These are phyloP conservation scores for Trypanosoma mega DNA, from an alignment of 208 protist species.

Conservation along the genomic window DNA sequence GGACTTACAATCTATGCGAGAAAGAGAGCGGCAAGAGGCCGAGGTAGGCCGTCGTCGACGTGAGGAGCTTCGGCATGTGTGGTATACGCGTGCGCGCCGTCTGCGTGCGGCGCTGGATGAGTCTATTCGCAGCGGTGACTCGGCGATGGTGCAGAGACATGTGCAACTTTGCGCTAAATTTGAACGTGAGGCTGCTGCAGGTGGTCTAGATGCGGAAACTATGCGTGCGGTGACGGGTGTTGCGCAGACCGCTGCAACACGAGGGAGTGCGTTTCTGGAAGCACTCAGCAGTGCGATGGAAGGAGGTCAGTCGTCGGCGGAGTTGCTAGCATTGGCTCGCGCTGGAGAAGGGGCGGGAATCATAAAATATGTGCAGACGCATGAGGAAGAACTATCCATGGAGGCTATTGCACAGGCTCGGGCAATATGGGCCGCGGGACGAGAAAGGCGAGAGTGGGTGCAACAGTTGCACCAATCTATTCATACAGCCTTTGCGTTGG, in stretches of 20 bases:
- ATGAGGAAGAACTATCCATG: slow-evolving; percentile 21
- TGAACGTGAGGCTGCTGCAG: too few species aligned
- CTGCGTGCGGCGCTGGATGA: slow-evolving; percentile 22
- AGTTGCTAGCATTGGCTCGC: slow-evolving; percentile 26
- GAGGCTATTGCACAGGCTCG: slow-evolving; percentile 22
- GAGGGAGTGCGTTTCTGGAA: too few species aligned
- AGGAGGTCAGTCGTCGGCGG: slow-evolving; percentile 21
- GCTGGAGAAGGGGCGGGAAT: slow-evolving; percentile 21
- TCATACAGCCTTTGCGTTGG: slow-evolving; percentile 36
- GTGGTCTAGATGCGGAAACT: too few species aligned
- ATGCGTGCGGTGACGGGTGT: too few species aligned
- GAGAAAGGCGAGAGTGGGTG: slow-evolving; percentile 27
- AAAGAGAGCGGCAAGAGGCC: slow-evolving; percentile 15
- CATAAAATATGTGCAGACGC: slow-evolving; percentile 30
- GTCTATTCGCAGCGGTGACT: slow-evolving; percentile 1
- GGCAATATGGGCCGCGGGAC: slow-evolving; percentile 25
- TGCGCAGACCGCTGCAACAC: too few species aligned
- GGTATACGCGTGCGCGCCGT: slow-evolving; percentile 19
- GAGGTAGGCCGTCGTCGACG: slow-evolving; percentile 17
- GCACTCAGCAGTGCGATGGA: too few species aligned
- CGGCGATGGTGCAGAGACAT: slow-evolving; percentile 4
- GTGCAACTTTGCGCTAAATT: slow-evolving; percentile 24
- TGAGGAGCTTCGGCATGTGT: slow-evolving; percentile 19
- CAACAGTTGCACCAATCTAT: slow-evolving; percentile 30
- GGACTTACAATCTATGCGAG: slow-evolving; percentile 10